phyloP scores from a whole-genome alignment of 305 asterid genomes.

The Solanum chacoense region DNA sequence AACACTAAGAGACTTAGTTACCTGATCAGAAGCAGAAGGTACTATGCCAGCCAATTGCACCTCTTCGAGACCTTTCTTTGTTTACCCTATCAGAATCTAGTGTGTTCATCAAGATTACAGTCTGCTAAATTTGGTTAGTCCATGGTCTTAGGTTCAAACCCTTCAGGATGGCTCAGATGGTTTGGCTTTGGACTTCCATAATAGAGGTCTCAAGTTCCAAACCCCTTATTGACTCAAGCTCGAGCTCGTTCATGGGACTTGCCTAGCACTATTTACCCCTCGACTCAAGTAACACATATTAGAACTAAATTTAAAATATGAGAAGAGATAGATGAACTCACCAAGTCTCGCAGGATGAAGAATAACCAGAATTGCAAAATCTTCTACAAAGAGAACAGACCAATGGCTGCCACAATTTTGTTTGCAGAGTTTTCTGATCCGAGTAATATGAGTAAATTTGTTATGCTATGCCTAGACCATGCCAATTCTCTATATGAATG shows the following conservation, averaged over 20 bases:
- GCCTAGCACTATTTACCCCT: neutral
- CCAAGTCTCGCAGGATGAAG: neutral
- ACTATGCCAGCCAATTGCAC: constrained; percentile 41
- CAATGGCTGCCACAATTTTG: neutral
- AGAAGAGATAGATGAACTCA: neutral
- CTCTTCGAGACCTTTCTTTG: constrained; percentile 27
- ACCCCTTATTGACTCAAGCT: neutral
- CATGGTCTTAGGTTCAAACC: neutral
- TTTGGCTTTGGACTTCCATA: too few relatives aligned
- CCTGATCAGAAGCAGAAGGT: constrained; percentile 57
- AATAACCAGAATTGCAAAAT: neutral
- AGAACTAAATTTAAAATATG: too few relatives aligned
- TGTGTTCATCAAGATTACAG: neutral
- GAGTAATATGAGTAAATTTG: neutral
- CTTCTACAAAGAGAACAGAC: neutral
- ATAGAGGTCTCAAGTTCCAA: neutral
- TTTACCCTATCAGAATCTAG: constrained; percentile 27
- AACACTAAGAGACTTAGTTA: neutral
- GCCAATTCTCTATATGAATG: neutral
- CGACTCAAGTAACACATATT: neutral
- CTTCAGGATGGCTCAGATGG: neutral
- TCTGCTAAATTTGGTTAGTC: neutral
- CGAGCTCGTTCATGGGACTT: too few relatives aligned
- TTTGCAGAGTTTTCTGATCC: neutral
- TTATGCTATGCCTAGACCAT: neutral